Evolutionary conservation across 1,139 yeast genomes (phyloP).

Genomic region (Nadsonia commutata): DNA sequence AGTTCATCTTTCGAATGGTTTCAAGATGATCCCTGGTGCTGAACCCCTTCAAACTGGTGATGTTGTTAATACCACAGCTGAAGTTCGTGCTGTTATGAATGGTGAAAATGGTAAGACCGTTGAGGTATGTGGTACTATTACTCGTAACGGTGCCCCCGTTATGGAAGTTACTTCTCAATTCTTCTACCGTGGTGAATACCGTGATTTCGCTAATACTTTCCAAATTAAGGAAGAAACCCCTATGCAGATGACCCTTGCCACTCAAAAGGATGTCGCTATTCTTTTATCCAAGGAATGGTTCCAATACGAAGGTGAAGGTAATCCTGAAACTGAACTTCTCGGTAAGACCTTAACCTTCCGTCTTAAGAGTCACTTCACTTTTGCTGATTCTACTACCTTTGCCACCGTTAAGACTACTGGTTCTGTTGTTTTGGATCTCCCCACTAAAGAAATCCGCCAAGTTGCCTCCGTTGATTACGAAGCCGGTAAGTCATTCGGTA

Average conservation of each 20-base stretch:
- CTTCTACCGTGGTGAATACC: conserved; percentile 88
- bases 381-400: conserved; percentile 60
- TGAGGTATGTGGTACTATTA: conserved; percentile 83
- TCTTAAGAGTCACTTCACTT: conserved; percentile 71
- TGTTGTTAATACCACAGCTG: conserved; percentile 67
- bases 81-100: conserved; percentile 76
- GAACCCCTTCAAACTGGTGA: conserved; percentile 83
- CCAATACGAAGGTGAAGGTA: conserved; percentile 41
- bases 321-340: conserved; percentile 53
- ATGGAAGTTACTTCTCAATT: conserved; percentile 92
- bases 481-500: conserved; percentile 90
- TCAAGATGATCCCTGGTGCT: conserved; percentile 87
- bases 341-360: conserved; percentile 79
- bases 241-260: conserved; percentile 54
- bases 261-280: conserved; percentile 85
- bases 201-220: conserved; percentile 84
- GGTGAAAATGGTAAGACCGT: conserved; percentile 91
- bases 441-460: conserved; percentile 82
- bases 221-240: conserved; percentile 81
- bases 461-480: conserved; percentile 79
- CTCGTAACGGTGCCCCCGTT: conserved; percentile 62
- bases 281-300: conserved; percentile 96
- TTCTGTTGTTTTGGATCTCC: conserved; percentile 72
- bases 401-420: conserved; percentile 77
- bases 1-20: conserved; percentile 91